A percentile compares a stretch with the other conserved stretches of the same genome.
Evolutionary conservation across 495 filamentous ascomycete genomes (phyloP).

Genomic region (Talaromyces liani): DNA sequence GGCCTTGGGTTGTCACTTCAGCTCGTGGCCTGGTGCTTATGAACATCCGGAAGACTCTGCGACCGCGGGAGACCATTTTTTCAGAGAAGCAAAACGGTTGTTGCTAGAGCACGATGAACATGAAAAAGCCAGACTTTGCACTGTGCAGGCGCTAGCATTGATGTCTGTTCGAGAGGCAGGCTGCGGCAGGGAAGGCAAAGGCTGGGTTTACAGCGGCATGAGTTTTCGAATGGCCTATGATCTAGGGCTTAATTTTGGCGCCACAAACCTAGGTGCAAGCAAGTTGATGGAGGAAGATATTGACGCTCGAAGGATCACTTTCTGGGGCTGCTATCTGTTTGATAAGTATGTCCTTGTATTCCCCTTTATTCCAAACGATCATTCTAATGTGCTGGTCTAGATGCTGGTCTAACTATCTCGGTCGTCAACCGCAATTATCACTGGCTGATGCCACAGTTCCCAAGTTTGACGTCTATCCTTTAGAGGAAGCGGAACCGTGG

Average conservation of each 20-base stretch:
- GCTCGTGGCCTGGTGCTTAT: constrained; percentile 63
- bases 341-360: constrained; percentile 59
- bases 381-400: constrained; percentile 27
- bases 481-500: constrained; percentile 81
- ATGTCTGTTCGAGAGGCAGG: constrained; percentile 98
- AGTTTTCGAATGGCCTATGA: constrained; percentile 98
- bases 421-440: constrained; percentile 81
- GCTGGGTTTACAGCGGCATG: constrained; percentile 98
- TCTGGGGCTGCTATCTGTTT: constrained; percentile 98
- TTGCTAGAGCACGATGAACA: constrained; percentile 90
- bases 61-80: constrained; percentile 95
- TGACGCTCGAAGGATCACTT: constrained; percentile 84
- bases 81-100: constrained; percentile 85
- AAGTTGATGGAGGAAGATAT: constrained; percentile 73
- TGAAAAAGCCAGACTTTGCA: constrained; percentile 83
- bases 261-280: constrained; percentile 50
- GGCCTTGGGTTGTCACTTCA: constrained; percentile 94
- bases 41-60: constrained; percentile 61
- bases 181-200: constrained; percentile 88
- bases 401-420: constrained; percentile 97
- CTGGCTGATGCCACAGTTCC: constrained; percentile 70
- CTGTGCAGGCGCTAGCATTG: constrained; percentile 85
- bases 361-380: neutral
- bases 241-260: constrained; percentile 85
- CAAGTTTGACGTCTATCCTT: constrained; percentile 85